These are phyloP conservation scores for Saccharomyces pastorianus DNA, from an alignment of 1,139 yeast species.

Conservation along the genomic window DNA sequence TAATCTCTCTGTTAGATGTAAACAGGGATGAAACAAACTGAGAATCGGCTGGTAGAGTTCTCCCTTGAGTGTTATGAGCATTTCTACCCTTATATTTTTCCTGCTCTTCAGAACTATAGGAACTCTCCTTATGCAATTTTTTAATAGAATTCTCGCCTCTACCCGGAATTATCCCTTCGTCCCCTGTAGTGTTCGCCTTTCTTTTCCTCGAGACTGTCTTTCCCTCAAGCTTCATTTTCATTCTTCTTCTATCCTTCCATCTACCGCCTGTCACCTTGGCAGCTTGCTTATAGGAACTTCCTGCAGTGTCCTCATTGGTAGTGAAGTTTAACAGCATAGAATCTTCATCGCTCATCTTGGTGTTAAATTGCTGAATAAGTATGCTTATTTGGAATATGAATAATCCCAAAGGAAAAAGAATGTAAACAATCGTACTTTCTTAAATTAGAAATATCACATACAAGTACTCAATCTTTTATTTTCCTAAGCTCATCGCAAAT, in stretches of 20 bases:
- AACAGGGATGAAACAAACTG: slow-evolving; percentile 72
- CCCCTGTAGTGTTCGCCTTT: slow-evolving; percentile 10
- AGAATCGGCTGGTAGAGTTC: slow-evolving; percentile 10
- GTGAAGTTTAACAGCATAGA: slow-evolving; percentile 29
- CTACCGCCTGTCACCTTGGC: slow-evolving; percentile 57
- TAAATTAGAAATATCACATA: background rate
- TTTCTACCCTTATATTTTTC: slow-evolving; percentile 10
- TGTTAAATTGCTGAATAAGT: background rate
- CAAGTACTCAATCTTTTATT: background rate
- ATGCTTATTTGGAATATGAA: background rate
- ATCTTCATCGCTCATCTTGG: slow-evolving; percentile 28
- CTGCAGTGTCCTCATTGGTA: slow-evolving; percentile 13
- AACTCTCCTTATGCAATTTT: slow-evolving; percentile 3
- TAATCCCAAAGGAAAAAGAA: background rate
- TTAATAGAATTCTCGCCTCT: slow-evolving; percentile 3
- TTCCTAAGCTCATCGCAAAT: background rate
- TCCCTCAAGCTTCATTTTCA: slow-evolving; percentile 31
- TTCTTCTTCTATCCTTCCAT: slow-evolving; percentile 66
- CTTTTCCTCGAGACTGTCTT: slow-evolving; percentile 24
- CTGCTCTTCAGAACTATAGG: slow-evolving; percentile 7
- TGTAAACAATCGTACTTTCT: background rate
- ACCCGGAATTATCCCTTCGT: slow-evolving; percentile 1
- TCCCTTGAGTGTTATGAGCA: slow-evolving; percentile 6
- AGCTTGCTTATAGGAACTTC: slow-evolving; percentile 11
- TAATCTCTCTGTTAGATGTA: slow-evolving; percentile 53